Evolutionary conservation across 306 rosid genomes (phyloP).

Genomic region (Betula pendula): DNA sequence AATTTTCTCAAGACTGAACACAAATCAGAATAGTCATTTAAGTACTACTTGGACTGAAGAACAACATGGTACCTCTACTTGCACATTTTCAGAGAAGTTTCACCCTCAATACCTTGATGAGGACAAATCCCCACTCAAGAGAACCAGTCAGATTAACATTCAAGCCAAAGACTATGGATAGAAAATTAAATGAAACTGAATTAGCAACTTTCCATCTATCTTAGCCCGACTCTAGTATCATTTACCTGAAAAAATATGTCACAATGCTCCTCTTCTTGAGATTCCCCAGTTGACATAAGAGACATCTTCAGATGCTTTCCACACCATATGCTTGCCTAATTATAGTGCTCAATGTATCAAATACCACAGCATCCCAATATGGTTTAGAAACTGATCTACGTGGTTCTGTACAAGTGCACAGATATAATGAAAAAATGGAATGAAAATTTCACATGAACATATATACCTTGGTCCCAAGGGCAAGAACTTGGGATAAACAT

Average conservation of each 20-base stretch:
- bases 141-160: neutral
- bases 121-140: neutral
- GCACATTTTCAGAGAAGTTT: neutral
- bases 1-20: neutral
- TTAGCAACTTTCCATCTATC: neutral
- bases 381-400: conserved; percentile 6
- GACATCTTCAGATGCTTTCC: conserved; percentile 85
- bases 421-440: conserved; percentile 5
- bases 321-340: conserved; percentile 80
- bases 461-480: conserved; percentile 70
- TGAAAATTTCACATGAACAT: conserved; percentile 6
- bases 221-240: conserved; percentile 17
- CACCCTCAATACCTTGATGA: neutral
- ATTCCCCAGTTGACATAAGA: conserved; percentile 74
- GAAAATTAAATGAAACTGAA: neutral
- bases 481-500: conserved; percentile 54
- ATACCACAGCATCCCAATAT: neutral
- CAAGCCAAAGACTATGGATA: neutral
- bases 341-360: conserved; percentile 18
- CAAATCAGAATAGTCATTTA: neutral
- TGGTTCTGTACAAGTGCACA: neutral
- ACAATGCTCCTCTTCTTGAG: conserved; percentile 80
- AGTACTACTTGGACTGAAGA: neutral
- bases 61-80: neutral
- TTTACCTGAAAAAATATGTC: conserved; percentile 73